Base-by-base conservation (phyloP, 2,329 filamentous ascomycete species). In the Plectosphaerella cucumerina region DNA sequence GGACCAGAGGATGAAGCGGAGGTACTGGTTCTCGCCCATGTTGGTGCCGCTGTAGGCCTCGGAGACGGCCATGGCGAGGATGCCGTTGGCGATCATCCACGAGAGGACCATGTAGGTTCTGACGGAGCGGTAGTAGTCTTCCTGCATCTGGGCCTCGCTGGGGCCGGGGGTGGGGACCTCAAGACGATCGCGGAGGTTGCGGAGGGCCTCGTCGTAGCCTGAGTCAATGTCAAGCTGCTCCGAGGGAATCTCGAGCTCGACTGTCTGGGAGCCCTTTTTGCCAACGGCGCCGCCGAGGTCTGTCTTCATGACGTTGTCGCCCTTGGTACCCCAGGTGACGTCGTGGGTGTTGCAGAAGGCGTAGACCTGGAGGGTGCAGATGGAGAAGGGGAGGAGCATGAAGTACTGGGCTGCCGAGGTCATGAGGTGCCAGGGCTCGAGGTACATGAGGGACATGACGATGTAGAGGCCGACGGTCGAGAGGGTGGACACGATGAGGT, bases 371-470 rank as follows among this genome's bases (percentile, higher is more conserved):
- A 99, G 80, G 0, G 90, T 97, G 75, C 94, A 97, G 70, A 99
- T 96, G 74, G 97, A 99, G 37, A 80, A 86, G 0, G 94, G 94
- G 34, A 99, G 78, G 22, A 99, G 84, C 44, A 92, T 80, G 67
- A 99, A 97, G 76, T 99, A 99, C 67, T 97, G 92, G 1, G 79
- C 82, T 0, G 89, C 85, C 0, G 87, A 93, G 12, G 94, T 99
- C 72, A 99, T 88, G 89, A 99, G 94, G 76, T 99, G 94, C 94
- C 94, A 99, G 0, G 94, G 94, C 60, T 99, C 95, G 44, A 99
- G 82, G 71, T 99, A 99, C 54, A 99, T 73, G 73, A 99, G 90
- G 21, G 88, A 94, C 86, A 96, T 96, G 71, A 96, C 70, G 74
- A 99, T 94, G 78, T 97, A 99, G 37, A 99, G 77, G 1, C 95